A percentile compares a stretch with the other conserved stretches of the same genome.
phyloP scores from a whole-genome alignment of 352 stramenopile species.

The Globisporangium iwayamae region DNA sequence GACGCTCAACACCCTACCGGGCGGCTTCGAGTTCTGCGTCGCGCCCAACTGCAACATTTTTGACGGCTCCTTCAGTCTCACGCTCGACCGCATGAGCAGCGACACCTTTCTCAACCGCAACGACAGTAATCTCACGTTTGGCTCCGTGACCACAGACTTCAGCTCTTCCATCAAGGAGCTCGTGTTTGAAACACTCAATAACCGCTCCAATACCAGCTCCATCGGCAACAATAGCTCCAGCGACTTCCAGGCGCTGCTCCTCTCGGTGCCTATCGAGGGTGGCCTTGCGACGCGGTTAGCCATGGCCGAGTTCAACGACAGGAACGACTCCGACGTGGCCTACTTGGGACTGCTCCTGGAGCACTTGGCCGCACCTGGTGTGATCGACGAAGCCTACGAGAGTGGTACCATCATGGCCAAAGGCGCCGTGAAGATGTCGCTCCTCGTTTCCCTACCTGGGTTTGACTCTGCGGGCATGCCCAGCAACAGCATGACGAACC shows the following conservation, averaged over 20 bases:
- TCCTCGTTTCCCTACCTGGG: not conserved
- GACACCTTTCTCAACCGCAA: not conserved
- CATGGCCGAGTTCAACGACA: not conserved
- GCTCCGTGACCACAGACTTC: slow-evolving; percentile 5
- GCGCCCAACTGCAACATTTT: slow-evolving; percentile 15
- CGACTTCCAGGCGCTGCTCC: not conserved
- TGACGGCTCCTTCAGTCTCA: slow-evolving; percentile 14
- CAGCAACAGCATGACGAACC: not conserved
- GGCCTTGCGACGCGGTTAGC: not conserved
- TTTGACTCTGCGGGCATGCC: not conserved
- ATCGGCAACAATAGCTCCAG: not conserved
- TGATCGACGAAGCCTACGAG: not conserved
- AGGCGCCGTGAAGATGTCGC: not conserved
- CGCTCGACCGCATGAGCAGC: slow-evolving; percentile 12
- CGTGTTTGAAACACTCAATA: not conserved
- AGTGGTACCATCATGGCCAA: not conserved
- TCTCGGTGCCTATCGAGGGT: not conserved
- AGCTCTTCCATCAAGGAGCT: not conserved
- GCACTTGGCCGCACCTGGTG: not conserved
- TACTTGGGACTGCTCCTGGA: not conserved
- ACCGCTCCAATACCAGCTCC: not conserved
- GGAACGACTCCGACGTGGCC: not conserved
- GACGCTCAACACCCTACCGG: slow-evolving; percentile 10
- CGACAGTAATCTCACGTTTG: not conserved
- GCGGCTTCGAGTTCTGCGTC: slow-evolving; percentile 22